phyloP scores from a whole-genome alignment of 2,329 filamentous ascomycete species.

The Alternaria sp. region DNA sequence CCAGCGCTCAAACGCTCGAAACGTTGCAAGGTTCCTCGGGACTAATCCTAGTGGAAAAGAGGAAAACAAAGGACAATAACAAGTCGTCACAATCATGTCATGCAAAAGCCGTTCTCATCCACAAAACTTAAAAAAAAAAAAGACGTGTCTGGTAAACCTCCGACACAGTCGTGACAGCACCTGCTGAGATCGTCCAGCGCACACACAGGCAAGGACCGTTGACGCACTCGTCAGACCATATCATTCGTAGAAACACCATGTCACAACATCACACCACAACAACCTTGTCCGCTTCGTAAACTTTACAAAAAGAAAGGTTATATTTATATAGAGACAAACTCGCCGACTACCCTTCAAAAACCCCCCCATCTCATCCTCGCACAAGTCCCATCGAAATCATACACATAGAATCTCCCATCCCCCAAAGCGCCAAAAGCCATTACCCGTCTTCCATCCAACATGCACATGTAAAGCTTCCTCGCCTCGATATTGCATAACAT shows the following conservation, averaged over 20 bases:
- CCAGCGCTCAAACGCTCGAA: not conserved
- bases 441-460: conserved; percentile 16
- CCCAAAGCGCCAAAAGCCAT: conserved; percentile 7
- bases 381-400: conserved; percentile 13
- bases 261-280: not conserved
- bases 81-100: not conserved
- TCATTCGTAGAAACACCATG: not conserved
- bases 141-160: no score
- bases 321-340: conserved; percentile 4
- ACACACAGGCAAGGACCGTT: no score
- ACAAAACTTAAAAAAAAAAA: no score
- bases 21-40: not conserved
- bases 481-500: no score
- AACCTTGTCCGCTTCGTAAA: not conserved
- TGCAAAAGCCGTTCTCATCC: not conserved
- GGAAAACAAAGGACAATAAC: not conserved
- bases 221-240: not conserved
- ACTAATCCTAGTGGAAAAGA: not conserved
- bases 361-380: conserved; percentile 7
- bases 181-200: no score
- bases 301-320: conserved; percentile 7
- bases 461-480: no score
- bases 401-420: conserved; percentile 9
- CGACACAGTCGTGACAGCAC: rapidly evolving
- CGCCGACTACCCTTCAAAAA: conserved; percentile 7